Evolutionary conservation across 2,329 filamentous ascomycete species (phyloP).

Genomic region (Tolypocladium amazonense): DNA sequence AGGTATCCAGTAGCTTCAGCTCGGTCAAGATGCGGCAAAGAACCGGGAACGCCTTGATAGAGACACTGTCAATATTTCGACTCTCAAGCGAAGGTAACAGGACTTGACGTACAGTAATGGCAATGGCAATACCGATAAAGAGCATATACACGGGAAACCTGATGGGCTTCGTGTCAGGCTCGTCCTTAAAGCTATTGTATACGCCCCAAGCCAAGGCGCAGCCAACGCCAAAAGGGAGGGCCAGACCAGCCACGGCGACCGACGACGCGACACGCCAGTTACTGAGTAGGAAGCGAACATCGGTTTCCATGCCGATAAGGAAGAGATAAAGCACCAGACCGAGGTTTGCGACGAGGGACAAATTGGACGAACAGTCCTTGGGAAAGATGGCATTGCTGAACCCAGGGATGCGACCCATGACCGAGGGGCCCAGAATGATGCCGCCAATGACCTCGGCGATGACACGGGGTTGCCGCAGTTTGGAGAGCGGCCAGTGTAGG

Average conservation of each 20-base stretch:
- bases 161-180: slow-evolving; percentile 28
- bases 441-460: slow-evolving; percentile 81
- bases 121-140: slow-evolving; percentile 88
- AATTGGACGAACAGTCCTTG: slow-evolving; percentile 57
- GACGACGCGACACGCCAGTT: slow-evolving; percentile 75
- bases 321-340: slow-evolving; percentile 81
- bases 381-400: slow-evolving; percentile 74
- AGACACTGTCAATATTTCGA: background rate
- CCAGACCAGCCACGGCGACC: slow-evolving; percentile 71
- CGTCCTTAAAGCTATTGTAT: slow-evolving; percentile 57
- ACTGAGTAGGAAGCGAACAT: slow-evolving; percentile 62
- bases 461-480: slow-evolving; percentile 68
- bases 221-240: slow-evolving; percentile 72
- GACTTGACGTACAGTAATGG: slow-evolving; percentile 53
- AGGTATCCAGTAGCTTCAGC: slow-evolving; percentile 71
- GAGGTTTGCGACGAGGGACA: slow-evolving; percentile 71
- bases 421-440: slow-evolving; percentile 74
- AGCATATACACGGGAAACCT: slow-evolving; percentile 45
- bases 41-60: slow-evolving; percentile 61
- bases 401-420: slow-evolving; percentile 75
- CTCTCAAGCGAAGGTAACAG: background rate
- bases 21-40: slow-evolving; percentile 90
- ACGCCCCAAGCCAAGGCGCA: slow-evolving; percentile 72
- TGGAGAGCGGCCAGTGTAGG: slow-evolving; percentile 65
- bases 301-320: slow-evolving; percentile 78